Evolutionary conservation across 352 stramenopile species (phyloP), one percentile per base, ranked within the genome.

Genomic region (Blastocystis sp.): DNA sequence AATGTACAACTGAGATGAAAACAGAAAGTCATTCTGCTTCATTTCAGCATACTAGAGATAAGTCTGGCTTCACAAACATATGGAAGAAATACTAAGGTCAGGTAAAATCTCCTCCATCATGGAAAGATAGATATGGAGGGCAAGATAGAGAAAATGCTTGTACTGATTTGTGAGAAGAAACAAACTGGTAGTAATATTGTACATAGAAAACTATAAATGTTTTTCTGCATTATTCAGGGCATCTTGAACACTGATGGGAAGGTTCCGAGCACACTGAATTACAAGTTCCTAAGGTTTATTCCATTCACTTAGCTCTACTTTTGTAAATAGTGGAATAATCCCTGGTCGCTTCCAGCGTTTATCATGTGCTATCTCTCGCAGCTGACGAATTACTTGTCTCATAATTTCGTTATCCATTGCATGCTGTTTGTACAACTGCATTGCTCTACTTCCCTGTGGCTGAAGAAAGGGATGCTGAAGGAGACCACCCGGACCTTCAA

Each of bases 391-490:
- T 6, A 64, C 51, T 56, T 81, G 48, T 2, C 51, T 40, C 70
- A 81, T 81, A 33, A 64, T 81, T n/a, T 35, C 70, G 42, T 64
- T 81, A 33, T 81, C 70, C 70, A 81, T 81, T 44, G 70, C 27
- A 27, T 59, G 59, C 51, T 81, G 44, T 44, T 81, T 81, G 70
- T 81, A 81, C 19, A 88, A 54, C 40, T 88, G 58, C 77, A 88
- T 79, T 11, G 77, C 62, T 15, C 62, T 33, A 35, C 35, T 27
- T 15, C 77, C 40, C 58, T 88, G 62, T 27, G 84, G 89, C 40
- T 75, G 40, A 48, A 91, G 48, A 51, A 96, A 97, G 57, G 92
- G 91, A 82, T 97, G 94, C n/a, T 93, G 91, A 44, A 97, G 90
- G 62, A 97, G 89, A 9, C 94, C 93, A 56, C 90, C 84, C 5